Base-by-base conservation (phyloP, 305 asterid species). In the Stenogyne calaminthoides region DNA sequence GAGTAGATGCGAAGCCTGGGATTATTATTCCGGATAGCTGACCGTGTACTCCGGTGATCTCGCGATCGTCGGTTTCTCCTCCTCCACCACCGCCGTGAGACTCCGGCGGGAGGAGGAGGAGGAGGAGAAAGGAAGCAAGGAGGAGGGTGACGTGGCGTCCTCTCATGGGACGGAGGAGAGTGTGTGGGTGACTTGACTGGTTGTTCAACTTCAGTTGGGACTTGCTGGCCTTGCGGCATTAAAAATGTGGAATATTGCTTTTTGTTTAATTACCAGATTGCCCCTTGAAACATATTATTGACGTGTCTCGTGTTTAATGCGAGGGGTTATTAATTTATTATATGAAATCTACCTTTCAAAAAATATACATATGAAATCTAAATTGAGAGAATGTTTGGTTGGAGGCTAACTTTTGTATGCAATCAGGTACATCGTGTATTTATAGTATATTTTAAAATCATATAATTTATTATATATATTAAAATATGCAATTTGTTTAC, bases 1-100 rank as follows among this genome's bases (percentile, higher is more conserved):
- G 97, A 56, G 99, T 88, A 39, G 99, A 94, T 14, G 98, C 98
- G 86, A 94, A 94, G 67, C 99, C 99, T 6, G 99, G 99, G 78
- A 91, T 88, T 9, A 94, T 90, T 22, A 94, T 94, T 25, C 98
- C 99, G 57, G 99, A 91, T 5, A 94, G 81, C 80, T 89, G 89
- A 1, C 84, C 78, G 52, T 77, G 84, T 39, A 77, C 89, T 47
- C 81, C 84, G 83, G 77, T 56, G 83, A 84, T 84, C 6, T 80
- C 90, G 51, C 80, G 85, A 37, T 72, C 80, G 57, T 29, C 76
- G 67, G 69, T 57, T 11, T 71, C 84, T 56, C 70, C 79, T 29
- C 76, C 85, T 47, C 64, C 80, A 64, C 61, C 80, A 68, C 78
- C 77, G 61, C 80, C 85, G 6, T 66, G 61, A 56, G 78, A 55